Evolutionary conservation across 106 monocot genomes (phyloP).

Genomic region (Hemerocallis citrina): DNA sequence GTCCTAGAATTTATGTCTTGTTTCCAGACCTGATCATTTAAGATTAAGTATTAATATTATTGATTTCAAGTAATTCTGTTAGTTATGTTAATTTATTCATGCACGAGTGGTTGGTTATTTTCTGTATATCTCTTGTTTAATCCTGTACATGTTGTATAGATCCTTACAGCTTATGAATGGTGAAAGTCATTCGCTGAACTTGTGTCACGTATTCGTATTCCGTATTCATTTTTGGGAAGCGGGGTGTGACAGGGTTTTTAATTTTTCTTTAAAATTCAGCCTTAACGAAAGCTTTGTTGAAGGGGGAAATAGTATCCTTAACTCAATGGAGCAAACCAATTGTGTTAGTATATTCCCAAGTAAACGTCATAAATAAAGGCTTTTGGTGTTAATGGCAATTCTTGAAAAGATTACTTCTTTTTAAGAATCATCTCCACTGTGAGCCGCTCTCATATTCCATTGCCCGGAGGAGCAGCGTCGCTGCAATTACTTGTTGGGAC

Average conservation of each 20-base stretch:
- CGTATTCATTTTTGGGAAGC: not conserved
- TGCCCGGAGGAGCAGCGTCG: conserved; percentile 28
- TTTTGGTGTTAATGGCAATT: conserved; percentile 24
- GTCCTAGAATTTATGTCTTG: no score
- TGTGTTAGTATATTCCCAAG: conserved; percentile 42
- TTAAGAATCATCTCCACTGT: not conserved
- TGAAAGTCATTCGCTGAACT: no score
- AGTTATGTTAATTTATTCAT: no score
- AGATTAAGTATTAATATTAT: no score
- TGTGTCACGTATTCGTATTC: not conserved
- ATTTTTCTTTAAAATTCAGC: not conserved
- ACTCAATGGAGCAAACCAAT: conserved; percentile 23
- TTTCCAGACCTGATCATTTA: no score
- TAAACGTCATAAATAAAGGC: conserved; percentile 30
- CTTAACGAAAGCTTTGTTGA: not conserved
- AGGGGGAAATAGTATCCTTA: conserved; percentile 2
- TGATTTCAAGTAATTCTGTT: no score
- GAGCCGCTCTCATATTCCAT: conserved; percentile 44
- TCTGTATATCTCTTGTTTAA: no score
- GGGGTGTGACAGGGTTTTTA: not conserved
- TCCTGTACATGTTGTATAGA: no score
- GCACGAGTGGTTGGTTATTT: no score
- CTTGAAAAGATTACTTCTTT: conserved; percentile 3
- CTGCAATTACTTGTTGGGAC: conserved; percentile 39
- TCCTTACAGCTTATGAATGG: no score